Evolutionary conservation across 371 early-diverging fungal genomes (phyloP).

Genomic region (Mortierella sp.): DNA sequence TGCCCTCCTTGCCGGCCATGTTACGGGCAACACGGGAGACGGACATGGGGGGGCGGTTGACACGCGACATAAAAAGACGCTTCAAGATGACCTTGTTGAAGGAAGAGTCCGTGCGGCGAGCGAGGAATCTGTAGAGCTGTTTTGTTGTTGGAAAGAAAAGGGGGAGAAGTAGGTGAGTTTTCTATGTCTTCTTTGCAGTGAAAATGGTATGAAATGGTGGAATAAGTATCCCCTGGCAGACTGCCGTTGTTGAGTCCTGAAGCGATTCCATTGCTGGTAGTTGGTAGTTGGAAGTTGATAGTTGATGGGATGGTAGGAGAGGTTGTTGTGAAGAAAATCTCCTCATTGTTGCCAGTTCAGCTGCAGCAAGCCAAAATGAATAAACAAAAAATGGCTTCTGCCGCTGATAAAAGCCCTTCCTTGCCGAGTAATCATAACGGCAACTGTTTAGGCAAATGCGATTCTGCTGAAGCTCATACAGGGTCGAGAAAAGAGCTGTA

Average conservation of each 20-base stretch:
- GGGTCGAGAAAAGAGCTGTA: not conserved
- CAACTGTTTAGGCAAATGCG: not conserved
- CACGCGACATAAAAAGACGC: conserved; percentile 98
- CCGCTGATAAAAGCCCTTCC: not conserved
- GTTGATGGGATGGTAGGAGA: not conserved
- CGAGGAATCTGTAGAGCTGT: conserved; percentile 98
- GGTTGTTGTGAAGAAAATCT: not conserved
- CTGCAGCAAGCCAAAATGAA: not conserved
- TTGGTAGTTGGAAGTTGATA: not conserved
- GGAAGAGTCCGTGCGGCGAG: conserved; percentile 97
- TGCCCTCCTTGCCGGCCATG: conserved; percentile 77
- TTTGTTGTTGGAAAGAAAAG: conserved; percentile 1
- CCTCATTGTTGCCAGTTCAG: not conserved
- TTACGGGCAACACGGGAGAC: conserved; percentile 88
- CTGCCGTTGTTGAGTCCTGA: not conserved
- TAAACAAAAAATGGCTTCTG: not conserved
- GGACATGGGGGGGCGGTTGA: conserved; percentile 97
- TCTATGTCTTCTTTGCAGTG: not conserved
- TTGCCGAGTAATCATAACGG: not conserved
- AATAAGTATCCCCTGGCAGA: not conserved
- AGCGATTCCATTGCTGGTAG: not conserved
- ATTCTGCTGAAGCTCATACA: not conserved
- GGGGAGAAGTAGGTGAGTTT: conserved; percentile 4
- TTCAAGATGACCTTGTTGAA: conserved; percentile 99
- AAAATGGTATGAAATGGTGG: not conserved